Percentiles rank a stretch among this genome's conserved stretches.
phyloP scores from a whole-genome alignment of 208 protist genomes.

The Sergeia podlipaevii region DNA sequence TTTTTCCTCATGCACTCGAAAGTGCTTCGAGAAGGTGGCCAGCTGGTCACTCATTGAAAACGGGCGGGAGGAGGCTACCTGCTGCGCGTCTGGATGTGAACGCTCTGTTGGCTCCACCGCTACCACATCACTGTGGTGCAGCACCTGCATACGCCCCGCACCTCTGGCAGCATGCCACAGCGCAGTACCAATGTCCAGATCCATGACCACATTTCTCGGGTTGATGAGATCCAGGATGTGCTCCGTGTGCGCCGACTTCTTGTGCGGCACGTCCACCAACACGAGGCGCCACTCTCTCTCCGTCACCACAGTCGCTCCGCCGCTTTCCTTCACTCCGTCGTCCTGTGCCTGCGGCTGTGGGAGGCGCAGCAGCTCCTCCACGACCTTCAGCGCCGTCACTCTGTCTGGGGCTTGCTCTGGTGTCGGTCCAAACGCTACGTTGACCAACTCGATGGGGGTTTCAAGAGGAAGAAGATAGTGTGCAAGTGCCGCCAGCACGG shows the following conservation, averaged over 20 bases:
- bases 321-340: background rate
- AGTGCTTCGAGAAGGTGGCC: slow-evolving; percentile 7
- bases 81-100: background rate
- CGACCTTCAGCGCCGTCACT: slow-evolving; percentile 61
- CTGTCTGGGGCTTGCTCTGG: slow-evolving; percentile 83
- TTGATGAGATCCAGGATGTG: slow-evolving; percentile 67
- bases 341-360: slow-evolving; percentile 26
- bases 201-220: slow-evolving; percentile 92
- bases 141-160: slow-evolving; percentile 70
- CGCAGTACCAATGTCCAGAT: slow-evolving; percentile 94
- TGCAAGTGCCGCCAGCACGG: slow-evolving; percentile 89
- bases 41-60: slow-evolving; percentile 14
- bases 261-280: slow-evolving; percentile 75
- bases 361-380: slow-evolving; percentile 78
- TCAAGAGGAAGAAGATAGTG: slow-evolving; percentile 75
- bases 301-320: background rate
- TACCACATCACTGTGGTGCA: slow-evolving; percentile 31
- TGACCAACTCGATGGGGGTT: slow-evolving; percentile 93
- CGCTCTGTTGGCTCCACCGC: background rate
- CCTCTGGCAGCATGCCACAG: slow-evolving; percentile 93
- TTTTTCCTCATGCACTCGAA: background rate
- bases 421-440: slow-evolving; percentile 90
- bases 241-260: slow-evolving; percentile 20
- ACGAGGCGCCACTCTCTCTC: slow-evolving; percentile 87
- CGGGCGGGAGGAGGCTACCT: background rate